Conservation (phyloP, 306 rosid genomes). For the Mimosa pudica region DNA sequence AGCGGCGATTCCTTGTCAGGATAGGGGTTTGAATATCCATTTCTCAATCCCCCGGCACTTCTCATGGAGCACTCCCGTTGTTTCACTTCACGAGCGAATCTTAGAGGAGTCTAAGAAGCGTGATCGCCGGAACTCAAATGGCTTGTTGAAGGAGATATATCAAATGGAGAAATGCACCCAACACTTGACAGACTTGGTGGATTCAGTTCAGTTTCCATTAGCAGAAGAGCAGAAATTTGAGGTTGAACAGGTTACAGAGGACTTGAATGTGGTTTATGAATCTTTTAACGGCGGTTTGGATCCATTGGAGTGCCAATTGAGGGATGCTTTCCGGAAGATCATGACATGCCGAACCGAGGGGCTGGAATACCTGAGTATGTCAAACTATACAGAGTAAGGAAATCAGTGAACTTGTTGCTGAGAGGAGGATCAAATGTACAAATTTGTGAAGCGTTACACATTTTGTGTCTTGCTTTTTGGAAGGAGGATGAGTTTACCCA, state of each 20-base stretch:
- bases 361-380: constrained; percentile 64
- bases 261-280: constrained; percentile 58
- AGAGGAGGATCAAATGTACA: constrained; percentile 56
- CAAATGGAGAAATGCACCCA: constrained; percentile 69
- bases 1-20: constrained; percentile 96
- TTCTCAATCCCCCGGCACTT: constrained; percentile 70
- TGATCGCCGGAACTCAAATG: constrained; percentile 69
- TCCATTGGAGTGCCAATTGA: constrained; percentile 76
- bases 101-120: constrained; percentile 80
- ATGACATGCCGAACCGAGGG: constrained; percentile 78
- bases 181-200: constrained; percentile 70
- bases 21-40: constrained; percentile 70
- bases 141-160: constrained; percentile 85
- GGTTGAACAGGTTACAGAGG: constrained; percentile 57
- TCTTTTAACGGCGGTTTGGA: constrained; percentile 64
- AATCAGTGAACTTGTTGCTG: constrained; percentile 25
- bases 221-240: constrained; percentile 65
- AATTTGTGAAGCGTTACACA: constrained; percentile 42
- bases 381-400: constrained; percentile 46
- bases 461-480: constrained; percentile 45
- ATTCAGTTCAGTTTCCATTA: constrained; percentile 76
- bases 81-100: constrained; percentile 67
- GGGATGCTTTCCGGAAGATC: constrained; percentile 76
- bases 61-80: constrained; percentile 65
- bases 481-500: constrained; percentile 37